Evolutionary conservation across 805 yeast species (phyloP).

Genomic region (Phaffomyces opuntiae): DNA sequence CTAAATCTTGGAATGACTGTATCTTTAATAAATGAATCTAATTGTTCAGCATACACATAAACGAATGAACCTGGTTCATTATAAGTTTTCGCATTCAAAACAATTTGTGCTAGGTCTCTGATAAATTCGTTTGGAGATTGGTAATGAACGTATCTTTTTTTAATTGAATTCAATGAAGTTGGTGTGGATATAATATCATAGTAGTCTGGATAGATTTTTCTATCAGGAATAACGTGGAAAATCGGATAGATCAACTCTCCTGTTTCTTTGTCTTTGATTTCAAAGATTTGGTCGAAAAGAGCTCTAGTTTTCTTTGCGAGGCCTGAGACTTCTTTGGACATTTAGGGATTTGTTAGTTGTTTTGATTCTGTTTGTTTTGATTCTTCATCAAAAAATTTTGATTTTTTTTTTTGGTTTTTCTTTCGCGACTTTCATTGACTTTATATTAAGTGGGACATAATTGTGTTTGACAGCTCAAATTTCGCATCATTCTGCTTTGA

Average conservation of each 20-base stretch:
- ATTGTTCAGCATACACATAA: constrained; percentile 55
- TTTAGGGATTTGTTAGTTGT: background rate
- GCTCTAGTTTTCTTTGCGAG: constrained; percentile 20
- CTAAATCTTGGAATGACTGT: constrained; percentile 29
- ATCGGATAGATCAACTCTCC: constrained; percentile 42
- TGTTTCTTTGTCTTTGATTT: constrained; percentile 30
- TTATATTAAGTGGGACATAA: too few species aligned
- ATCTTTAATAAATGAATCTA: constrained; percentile 34
- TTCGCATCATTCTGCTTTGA: too few species aligned
- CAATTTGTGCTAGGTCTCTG: constrained; percentile 72
- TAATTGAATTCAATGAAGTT: constrained; percentile 71
- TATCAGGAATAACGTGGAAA: constrained; percentile 68
- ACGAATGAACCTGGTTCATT: constrained; percentile 65
- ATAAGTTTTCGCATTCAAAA: constrained; percentile 85
- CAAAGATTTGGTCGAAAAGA: constrained; percentile 32
- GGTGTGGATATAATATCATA: constrained; percentile 74
- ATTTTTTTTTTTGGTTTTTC: background rate
- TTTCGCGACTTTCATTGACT: too few species aligned
- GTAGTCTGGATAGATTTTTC: constrained; percentile 66
- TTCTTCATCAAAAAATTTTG: background rate
- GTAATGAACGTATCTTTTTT: constrained; percentile 51
- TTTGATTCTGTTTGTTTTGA: background rate
- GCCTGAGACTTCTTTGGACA: constrained; percentile 13
- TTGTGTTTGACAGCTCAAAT: too few species aligned
- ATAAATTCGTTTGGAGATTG: constrained; percentile 60